phyloP scores from a whole-genome alignment of 371 early-diverging fungal genomes.

The Batrachochytrium dendrobatidis region DNA sequence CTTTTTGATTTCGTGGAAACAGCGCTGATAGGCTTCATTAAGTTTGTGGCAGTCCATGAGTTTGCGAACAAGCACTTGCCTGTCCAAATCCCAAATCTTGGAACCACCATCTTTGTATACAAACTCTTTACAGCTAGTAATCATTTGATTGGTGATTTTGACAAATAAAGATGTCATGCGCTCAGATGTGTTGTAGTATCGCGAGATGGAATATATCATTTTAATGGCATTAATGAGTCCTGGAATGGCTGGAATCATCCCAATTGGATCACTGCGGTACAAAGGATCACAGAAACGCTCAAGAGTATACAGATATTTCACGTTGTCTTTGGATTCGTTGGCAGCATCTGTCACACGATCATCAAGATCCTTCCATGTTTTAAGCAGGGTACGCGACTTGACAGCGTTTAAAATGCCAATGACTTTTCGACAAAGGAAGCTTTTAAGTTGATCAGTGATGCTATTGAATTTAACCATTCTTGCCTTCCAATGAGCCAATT shows the following conservation, averaged over 20 bases:
- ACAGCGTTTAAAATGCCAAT: constrained; percentile 52
- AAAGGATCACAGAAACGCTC: constrained; percentile 56
- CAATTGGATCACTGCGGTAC: constrained; percentile 48
- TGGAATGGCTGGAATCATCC: constrained; percentile 54
- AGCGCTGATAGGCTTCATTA: constrained; percentile 52
- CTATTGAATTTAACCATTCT: constrained; percentile 59
- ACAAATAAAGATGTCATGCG: constrained; percentile 58
- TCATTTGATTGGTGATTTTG: constrained; percentile 61
- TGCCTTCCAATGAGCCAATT: constrained; percentile 58
- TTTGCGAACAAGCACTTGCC: constrained; percentile 40
- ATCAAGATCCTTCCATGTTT: constrained; percentile 56
- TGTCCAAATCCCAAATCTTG: constrained; percentile 57
- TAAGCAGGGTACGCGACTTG: constrained; percentile 42
- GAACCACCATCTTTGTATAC: constrained; percentile 51
- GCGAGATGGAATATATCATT: constrained; percentile 57
- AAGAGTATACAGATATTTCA: constrained; percentile 54
- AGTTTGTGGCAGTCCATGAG: constrained; percentile 44
- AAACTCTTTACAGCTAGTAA: constrained; percentile 56
- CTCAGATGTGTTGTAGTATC: constrained; percentile 59
- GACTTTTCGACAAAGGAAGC: constrained; percentile 48
- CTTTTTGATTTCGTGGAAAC: constrained; percentile 54
- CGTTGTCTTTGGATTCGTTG: constrained; percentile 59
- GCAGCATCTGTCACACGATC: constrained; percentile 59
- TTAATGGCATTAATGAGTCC: constrained; percentile 59
- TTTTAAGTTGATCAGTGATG: constrained; percentile 56